Conservation (phyloP, 2,329 filamentous ascomycete genomes). For the Penicillium sp. region DNA sequence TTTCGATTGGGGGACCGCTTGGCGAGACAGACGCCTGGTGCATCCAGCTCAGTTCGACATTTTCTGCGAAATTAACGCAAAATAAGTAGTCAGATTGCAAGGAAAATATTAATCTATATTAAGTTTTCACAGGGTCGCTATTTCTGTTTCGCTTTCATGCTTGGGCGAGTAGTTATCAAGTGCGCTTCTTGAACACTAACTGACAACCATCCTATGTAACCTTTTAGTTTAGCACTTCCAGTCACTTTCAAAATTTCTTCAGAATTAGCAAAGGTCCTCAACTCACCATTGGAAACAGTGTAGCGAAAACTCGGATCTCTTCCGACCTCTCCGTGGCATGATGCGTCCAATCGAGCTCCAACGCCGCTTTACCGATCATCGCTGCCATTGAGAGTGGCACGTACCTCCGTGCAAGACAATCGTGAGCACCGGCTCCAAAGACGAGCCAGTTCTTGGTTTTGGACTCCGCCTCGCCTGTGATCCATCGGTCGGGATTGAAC, state of each 20-base stretch:
- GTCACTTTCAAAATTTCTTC: too few species aligned
- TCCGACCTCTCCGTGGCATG: slow-evolving; percentile 52
- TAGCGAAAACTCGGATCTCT: slow-evolving; percentile 55
- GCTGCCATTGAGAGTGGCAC: slow-evolving; percentile 54
- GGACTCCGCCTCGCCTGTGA: slow-evolving; percentile 52
- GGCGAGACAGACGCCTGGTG: too few species aligned
- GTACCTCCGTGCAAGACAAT: slow-evolving; percentile 53
- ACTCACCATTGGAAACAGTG: slow-evolving; percentile 52
- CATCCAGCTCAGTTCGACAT: too few species aligned
- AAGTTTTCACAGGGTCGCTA: background rate
- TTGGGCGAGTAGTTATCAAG: background rate
- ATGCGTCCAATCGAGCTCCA: slow-evolving; percentile 55
- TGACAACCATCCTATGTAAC: slow-evolving; percentile 37
- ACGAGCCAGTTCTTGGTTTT: slow-evolving; percentile 59
- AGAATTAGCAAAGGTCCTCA: too few species aligned
- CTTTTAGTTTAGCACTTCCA: slow-evolving; percentile 5
- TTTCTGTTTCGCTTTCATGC: background rate
- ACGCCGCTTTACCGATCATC: slow-evolving; percentile 56
- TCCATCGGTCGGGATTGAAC: slow-evolving; percentile 57
- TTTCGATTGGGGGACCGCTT: too few species aligned
- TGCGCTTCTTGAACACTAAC: slow-evolving; percentile 39
- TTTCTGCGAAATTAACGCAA: too few species aligned
- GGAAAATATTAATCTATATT: background rate
- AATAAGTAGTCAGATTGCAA: too few species aligned
- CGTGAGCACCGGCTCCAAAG: slow-evolving; percentile 54